Evolutionary conservation across 2,329 filamentous ascomycete species (phyloP), one percentile per base, ranked within the genome.

Genomic region (Ophiostoma montium): DNA sequence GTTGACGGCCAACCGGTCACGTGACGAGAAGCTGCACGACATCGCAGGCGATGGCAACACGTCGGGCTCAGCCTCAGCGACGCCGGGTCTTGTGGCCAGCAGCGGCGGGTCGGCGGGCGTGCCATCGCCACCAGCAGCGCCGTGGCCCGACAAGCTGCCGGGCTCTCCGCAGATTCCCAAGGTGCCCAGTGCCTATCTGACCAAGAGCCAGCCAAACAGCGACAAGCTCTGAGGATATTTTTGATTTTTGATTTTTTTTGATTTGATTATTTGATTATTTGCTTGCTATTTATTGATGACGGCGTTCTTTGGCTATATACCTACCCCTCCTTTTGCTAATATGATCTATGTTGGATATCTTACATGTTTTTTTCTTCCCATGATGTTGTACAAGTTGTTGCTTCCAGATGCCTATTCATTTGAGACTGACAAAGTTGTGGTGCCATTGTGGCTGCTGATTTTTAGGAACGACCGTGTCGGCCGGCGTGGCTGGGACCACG

Each of bases 1-100:
- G 48, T 65, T 84, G 48, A 83, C 80, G 3, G 78, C 79, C 10
- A 74, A 75, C 36, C 57, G 67, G 43, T 66, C 67, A 1, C 60
- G 66, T 15, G 66, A 68, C 33, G 62, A 62, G 18, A 53, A 53
- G 35, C 31, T 44, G 11, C 42, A 46, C 5, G 53, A 54, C 5
- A 27, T 48, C 2, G 16, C 46, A 12, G 47, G 54, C 4, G 36
- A 19, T 1, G 41, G 15, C 30, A 46, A 41, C 18, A 15, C 33
- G 35, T 19, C 43, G 3, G 35, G 35, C 9, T 8, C 46, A 1
- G 13, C 38, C 4, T 10, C 21, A 1, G 13, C 38, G 2, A n/a
- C 21, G 6, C 11, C 38, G 15, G 23, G 39, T 3, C 21, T 42
- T 16, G 13, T 23, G 3, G 13, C 13, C 36, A 15, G 36, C 18